Evolutionary conservation across 1,284 basidiomycete species (phyloP), one percentile per base, ranked within the genome.

Genomic region (Sporisorium scitamineum): DNA sequence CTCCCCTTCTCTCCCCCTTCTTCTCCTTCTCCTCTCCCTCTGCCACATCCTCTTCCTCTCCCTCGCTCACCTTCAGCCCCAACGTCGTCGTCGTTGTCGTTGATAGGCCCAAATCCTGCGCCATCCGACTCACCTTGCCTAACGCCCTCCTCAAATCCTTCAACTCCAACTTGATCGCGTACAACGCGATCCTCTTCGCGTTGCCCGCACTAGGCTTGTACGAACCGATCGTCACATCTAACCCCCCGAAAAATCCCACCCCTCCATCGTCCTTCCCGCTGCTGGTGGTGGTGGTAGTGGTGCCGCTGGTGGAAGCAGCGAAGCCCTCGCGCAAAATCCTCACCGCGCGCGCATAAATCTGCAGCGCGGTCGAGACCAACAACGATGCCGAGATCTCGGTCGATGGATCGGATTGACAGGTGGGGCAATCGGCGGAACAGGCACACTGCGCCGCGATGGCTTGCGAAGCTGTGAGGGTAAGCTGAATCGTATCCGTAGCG

Each of bases 321-420:
- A 84, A 79, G 4, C 82, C 81, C 27, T 83, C 79, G 13, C 80
- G 62, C 37, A 85, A 54, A 16, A 79, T 79, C 32, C 79, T 64
- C 29, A 85, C 79, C 16, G 84, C 84, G 2, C 82, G 58, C 3
- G 83, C 79, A 56, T 85, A 85, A 50, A 85, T 85, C 71, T 85
- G 84, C 29, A 85, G 70, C 18, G 82, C 82, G 0, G 83, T 84
- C 1, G 75, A 76, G 9, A 85, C 80, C 0, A 85, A 66, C 41
- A 85, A 45, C 37, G 70, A 72, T 0, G 83, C 82, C n/a, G 61
- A 76, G 14, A 81, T 64, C 57, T 73, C 69, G 32, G 78, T 80
- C 10, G 70, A 73, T 1, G 83, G 78, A 50, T 83, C 77, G 5
- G 68, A 65, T 26, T 83, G 76, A 52, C 84, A 85, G 5, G 83